These are phyloP conservation scores for Ophiostoma tasmaniense DNA, from an alignment of 2,329 filamentous ascomycete genomes.

Conservation along the genomic window DNA sequence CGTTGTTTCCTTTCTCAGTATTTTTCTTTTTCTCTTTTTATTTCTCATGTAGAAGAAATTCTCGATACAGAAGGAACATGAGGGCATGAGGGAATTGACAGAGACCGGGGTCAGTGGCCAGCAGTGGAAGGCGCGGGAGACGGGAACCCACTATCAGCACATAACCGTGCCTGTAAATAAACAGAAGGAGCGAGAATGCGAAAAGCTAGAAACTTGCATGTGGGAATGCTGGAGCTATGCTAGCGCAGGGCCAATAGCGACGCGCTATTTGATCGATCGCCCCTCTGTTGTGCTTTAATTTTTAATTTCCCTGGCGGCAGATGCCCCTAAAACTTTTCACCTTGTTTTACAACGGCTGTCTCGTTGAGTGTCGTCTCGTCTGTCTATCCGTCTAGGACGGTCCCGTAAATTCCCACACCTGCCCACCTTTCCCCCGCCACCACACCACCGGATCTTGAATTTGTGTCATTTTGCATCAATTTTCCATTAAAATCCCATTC, in stretches of 20 bases:
- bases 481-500: too few species aligned
- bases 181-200: background rate
- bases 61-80: background rate
- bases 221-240: slow-evolving; percentile 12
- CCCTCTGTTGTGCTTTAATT: slow-evolving; percentile 7
- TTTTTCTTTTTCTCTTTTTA: too few species aligned
- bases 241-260: slow-evolving; percentile 13
- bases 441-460: background rate
- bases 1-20: background rate
- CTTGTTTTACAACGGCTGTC: background rate
- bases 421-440: slow-evolving; percentile 1
- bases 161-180: background rate
- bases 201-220: slow-evolving; percentile 10
- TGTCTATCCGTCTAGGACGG: background rate
- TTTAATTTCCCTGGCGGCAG: slow-evolving; percentile 5
- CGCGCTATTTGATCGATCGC: slow-evolving; percentile 16
- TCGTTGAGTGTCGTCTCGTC: too few species aligned
- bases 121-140: background rate
- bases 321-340: slow-evolving; percentile 3
- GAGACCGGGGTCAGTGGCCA: background rate
- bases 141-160: background rate
- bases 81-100: slow-evolving; percentile 14
- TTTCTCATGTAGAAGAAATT: too few species aligned
- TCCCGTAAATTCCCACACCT: slow-evolving; percentile 2
- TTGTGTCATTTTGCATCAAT: too few species aligned